Conservation (phyloP, 345 rosid species). For the Euphorbia pulcherrima region DNA sequence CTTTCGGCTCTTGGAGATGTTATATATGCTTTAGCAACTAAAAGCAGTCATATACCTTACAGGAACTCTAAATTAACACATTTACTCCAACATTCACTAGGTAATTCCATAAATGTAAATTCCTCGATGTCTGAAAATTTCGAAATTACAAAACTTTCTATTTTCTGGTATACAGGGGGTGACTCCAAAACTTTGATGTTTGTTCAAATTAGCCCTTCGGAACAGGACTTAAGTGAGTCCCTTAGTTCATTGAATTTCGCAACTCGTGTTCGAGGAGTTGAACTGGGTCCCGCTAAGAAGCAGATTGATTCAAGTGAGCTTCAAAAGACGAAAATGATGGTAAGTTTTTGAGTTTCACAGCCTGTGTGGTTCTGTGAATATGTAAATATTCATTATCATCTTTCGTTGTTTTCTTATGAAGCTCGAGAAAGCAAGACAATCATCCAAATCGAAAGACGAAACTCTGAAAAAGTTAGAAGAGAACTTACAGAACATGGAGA, state of each 20-base stretch:
- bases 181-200: conserved; percentile 90
- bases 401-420: conserved; percentile 20
- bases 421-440: conserved; percentile 86
- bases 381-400: background rate
- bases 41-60: conserved; percentile 87
- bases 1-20: conserved; percentile 98
- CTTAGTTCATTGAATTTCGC: conserved; percentile 86
- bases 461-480: conserved; percentile 72
- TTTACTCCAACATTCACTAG: conserved; percentile 90
- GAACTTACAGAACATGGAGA: conserved; percentile 61
- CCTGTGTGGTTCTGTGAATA: background rate
- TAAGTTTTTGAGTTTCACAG: conserved; percentile 27
- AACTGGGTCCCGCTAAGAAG: conserved; percentile 74
- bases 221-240: conserved; percentile 76
- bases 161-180: conserved; percentile 54
- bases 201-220: conserved; percentile 95
- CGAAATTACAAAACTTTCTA: background rate
- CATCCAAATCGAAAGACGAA: conserved; percentile 75
- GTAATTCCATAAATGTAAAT: too few species aligned
- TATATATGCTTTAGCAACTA: conserved; percentile 77
- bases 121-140: conserved; percentile 10
- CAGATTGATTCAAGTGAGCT: conserved; percentile 74
- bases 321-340: conserved; percentile 77
- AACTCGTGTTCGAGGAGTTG: conserved; percentile 84
- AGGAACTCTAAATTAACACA: conserved; percentile 98